Percentiles rank a stretch among this genome's conserved stretches.
Evolutionary conservation across 2,329 filamentous ascomycete genomes (phyloP).

Genomic region (Fusarium chaquense): DNA sequence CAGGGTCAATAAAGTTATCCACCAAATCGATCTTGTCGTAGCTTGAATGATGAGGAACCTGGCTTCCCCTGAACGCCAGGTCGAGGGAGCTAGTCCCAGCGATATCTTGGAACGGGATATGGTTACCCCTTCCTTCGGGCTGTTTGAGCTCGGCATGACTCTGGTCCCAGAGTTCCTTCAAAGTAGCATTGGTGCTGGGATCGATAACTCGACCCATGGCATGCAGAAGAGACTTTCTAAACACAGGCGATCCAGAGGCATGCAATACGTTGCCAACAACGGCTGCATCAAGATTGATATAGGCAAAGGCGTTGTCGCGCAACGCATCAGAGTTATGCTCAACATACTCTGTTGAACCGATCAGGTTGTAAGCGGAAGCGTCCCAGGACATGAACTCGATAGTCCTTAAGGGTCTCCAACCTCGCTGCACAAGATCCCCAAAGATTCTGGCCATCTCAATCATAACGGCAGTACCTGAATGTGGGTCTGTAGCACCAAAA

Average conservation of each 20-base stretch:
- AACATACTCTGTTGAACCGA: constrained; percentile 95
- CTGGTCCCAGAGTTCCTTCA: constrained; percentile 82
- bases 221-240: constrained; percentile 76
- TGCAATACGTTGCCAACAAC: constrained; percentile 80
- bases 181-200: constrained; percentile 75
- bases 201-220: constrained; percentile 81
- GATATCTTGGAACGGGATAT: constrained; percentile 90
- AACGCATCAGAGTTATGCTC: constrained; percentile 83
- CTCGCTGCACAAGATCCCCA: constrained; percentile 78
- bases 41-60: constrained; percentile 81
- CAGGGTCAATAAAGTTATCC: constrained; percentile 81
- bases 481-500: constrained; percentile 86
- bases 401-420: constrained; percentile 92
- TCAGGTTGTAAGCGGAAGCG: constrained; percentile 89
- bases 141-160: constrained; percentile 71
- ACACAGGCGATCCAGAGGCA: constrained; percentile 84
- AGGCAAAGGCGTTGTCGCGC: constrained; percentile 81
- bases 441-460: constrained; percentile 89
- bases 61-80: constrained; percentile 77
- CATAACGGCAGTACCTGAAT: constrained; percentile 90
- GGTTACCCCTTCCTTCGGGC: constrained; percentile 82
- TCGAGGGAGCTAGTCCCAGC: constrained; percentile 90
- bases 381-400: constrained; percentile 99
- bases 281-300: constrained; percentile 90
- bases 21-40: constrained; percentile 95